phyloP scores from a whole-genome alignment of 2,329 filamentous ascomycete species.

The Ustilaginoidea virens region DNA sequence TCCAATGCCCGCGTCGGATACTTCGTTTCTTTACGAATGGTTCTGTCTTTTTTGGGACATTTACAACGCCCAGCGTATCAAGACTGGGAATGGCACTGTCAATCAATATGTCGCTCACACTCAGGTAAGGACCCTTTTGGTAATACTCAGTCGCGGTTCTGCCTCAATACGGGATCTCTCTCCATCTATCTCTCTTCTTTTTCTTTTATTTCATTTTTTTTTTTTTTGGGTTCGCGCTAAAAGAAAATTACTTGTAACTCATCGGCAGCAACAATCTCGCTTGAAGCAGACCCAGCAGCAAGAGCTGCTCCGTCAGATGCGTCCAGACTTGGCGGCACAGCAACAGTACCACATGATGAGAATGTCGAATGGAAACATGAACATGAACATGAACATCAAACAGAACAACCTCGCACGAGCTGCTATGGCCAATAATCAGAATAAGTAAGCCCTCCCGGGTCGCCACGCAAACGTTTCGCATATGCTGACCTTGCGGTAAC shows the following conservation, averaged over 20 bases:
- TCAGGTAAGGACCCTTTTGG: conserved; percentile 47
- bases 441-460: conserved; percentile 39
- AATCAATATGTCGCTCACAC: conserved; percentile 68
- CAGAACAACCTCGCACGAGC: conserved; percentile 51
- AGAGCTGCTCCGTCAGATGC: conserved; percentile 59
- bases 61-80: conserved; percentile 65
- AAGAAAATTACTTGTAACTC: conserved; percentile 3
- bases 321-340: conserved; percentile 41
- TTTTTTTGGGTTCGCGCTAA: too few relatives aligned
- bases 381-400: conserved; percentile 43
- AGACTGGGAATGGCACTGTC: conserved; percentile 46
- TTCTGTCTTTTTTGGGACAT: conserved; percentile 97
- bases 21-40: conserved; percentile 91
- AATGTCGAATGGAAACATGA: conserved; percentile 46
- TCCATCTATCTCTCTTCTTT: not conserved
- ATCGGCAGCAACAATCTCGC: conserved; percentile 46
- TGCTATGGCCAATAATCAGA: conserved; percentile 65
- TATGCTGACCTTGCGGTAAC: not conserved
- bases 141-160: too few relatives aligned
- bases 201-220: conserved; percentile 1
- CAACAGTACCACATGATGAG: conserved; percentile 52
- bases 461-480: not conserved
- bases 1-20: conserved; percentile 48
- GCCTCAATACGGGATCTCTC: too few relatives aligned
- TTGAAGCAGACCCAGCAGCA: conserved; percentile 63